Percentiles rank a stretch among this genome's conserved stretches.
These are phyloP conservation scores for Melanopsichium pennsylvanicum DNA, from an alignment of 1,284 basidiomycete species.

Conservation along the genomic window DNA sequence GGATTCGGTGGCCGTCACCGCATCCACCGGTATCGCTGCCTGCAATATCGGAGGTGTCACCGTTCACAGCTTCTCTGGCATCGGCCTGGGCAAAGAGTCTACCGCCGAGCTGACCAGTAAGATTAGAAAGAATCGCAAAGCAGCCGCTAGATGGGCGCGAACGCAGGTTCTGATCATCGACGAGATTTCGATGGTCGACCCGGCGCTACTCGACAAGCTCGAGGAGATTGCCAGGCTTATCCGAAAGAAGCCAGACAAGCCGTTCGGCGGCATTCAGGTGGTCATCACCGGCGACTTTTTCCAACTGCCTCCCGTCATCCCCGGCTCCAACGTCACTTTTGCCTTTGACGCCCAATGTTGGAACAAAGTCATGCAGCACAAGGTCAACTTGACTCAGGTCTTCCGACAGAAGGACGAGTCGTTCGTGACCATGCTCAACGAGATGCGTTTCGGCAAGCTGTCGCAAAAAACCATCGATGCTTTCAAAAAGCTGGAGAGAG, in stretches of 20 bases:
- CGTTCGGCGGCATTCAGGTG: constrained; percentile 96
- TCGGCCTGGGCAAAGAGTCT: constrained; percentile 80
- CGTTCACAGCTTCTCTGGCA: constrained; percentile 88
- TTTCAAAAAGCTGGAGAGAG: constrained; percentile 45
- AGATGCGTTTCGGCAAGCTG: constrained; percentile 45
- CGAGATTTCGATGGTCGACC: constrained; percentile 96
- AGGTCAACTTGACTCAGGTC: constrained; percentile 86
- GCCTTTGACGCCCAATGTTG: constrained; percentile 85
- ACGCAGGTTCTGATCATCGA: constrained; percentile 90
- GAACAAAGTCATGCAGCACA: constrained; percentile 77
- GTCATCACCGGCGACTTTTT: constrained; percentile 95
- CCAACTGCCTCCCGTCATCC: constrained; percentile 88
- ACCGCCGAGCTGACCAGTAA: constrained; percentile 74
- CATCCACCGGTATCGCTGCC: constrained; percentile 86
- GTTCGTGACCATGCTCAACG: constrained; percentile 61
- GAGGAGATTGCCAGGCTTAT: constrained; percentile 74
- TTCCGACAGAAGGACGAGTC: constrained; percentile 74
- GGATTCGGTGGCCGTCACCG: constrained; percentile 81
- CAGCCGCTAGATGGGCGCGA: constrained; percentile 74
- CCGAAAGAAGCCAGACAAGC: constrained; percentile 70
- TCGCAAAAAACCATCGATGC: constrained; percentile 51
- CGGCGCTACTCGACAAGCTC: constrained; percentile 87
- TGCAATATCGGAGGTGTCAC: constrained; percentile 94
- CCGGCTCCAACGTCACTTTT: constrained; percentile 60
- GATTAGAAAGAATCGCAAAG: constrained; percentile 77